Base-by-base conservation (phyloP, 2,329 filamentous ascomycete species). In the Ceratocystiopsis brevicomis region DNA sequence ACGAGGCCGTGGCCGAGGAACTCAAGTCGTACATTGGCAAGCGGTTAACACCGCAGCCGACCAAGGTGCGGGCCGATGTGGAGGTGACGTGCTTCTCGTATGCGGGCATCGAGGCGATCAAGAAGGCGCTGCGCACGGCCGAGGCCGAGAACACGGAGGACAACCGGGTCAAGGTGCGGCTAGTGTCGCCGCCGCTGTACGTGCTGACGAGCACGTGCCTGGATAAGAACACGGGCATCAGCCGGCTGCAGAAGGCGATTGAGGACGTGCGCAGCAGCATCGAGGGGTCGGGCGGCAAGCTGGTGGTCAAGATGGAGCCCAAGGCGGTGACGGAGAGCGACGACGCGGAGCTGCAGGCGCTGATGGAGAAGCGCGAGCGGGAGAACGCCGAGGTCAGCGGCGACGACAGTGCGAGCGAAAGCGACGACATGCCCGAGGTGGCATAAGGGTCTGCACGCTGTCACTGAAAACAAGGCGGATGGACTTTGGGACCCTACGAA, bases 281-380 rank as follows among this genome's bases (percentile, higher is more conserved):
- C 58, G 75, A 78, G 58, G 68, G 63, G 39, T 73, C 81, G 1
- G 82, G 82, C 43, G 90, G 90, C 48, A 77, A 76, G 57, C 81
- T 88, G 57, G 73, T 79, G 38, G 81, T 95, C 54, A 94, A 92
- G 76, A 98, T 98, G 90, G 87, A 90, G 56, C 90, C 90, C 53
- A 96, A 96, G 77, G 90, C 92, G 5, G 90, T 98, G 49, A 98
- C 90, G 1, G 92, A 96, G 71, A 92, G 86, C 61, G 92, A 98
- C 56, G 90, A 98, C 57, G 90, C 88, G 21, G 87, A 95, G 64
- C 70, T 98, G 51, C 86, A 95, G 62, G 90, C 88, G 42, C 73
- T 98, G 51, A 98, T 98, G 90, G 90, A 96, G 72, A 95, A 96
- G 78, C 79, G 83, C 52, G 90, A 94, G 69, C 80, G 85, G 52